Base-by-base conservation (phyloP, 768 basidiomycete species). In the Amanita jacksonii region DNA sequence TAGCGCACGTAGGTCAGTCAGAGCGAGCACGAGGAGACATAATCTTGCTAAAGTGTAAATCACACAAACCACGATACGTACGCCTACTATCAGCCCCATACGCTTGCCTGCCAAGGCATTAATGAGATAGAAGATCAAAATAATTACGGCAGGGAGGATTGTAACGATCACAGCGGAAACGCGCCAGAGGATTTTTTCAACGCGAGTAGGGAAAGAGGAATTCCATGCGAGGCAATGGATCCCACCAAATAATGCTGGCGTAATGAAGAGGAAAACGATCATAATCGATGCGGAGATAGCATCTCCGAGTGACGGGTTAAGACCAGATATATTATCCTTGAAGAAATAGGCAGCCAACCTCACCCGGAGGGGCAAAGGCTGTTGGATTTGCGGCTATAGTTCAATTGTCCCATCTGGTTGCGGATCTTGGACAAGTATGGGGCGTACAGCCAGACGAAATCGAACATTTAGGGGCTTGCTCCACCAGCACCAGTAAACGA, bases 151-250 rank as follows among this genome's bases (percentile, higher is more conserved):
- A 54, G 56, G 22, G 46, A 15, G 6, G 35, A n/a, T 20, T 12
- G 50, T 41, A 19, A 53, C 44, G 31, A 46, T 23, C 8, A 57
- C 10, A 10, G 52, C 46, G n/a, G 41, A 50, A 6, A 40, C 41
- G 5, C 52, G 51, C 60, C 60, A 62, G 19, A 58, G 23, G 10
- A 49, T 38, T 27, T 33, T 30, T 40, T 60, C 52, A 2, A 38
- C 24, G 6, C 3, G 24, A 3, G 59, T 48, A 10, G 49, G 54
- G 36, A 57, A 57, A 5, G 24, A 20, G 32, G 57, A 52, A 9
- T 27, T 6, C 52, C 55, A 53, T 10, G 51, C 50, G 22, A 49
- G 27, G 37, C 52, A 58, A 34, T 57, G 57, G 24, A 56, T 51
- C 1, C 40, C 47, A 9, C 57, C 57, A 31, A 53, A 57, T 3